Base-by-base conservation (phyloP, 1,284 basidiomycete species). In the Anthracocystis setariae region DNA sequence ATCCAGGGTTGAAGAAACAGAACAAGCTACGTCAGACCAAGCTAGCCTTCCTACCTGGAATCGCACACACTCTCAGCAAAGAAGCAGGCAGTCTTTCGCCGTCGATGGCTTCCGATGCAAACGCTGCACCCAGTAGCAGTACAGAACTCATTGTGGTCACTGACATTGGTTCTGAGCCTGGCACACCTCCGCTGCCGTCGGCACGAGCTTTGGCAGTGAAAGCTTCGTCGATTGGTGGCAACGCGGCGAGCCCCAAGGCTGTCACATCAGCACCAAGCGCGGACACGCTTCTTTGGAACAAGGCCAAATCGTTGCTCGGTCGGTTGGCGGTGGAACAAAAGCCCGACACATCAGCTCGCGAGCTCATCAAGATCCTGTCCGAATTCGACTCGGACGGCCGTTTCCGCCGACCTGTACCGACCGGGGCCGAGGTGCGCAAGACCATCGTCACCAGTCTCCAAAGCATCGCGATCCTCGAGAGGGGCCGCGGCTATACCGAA, bases 401-500 rank as follows among this genome's bases (percentile, higher is more conserved):
- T 12, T 73, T 69, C 44, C 53, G 46, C 10, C 20, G 39, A 15
- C 52, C 60, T 1, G 35, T 59, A 17, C 21, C 61, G 5, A 67
- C 64, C 3, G 44, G 37, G n/a, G 27, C 27, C 25, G 54, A 65
- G 35, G 53, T 61, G 20, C 67, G 67, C 53, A 55, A 42, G 35
- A 35, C 33, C 23, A 58, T 71, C 20, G 18, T 71, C 24, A 57
- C 60, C 2, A 48, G 29, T 7, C 46, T 71, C 24, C 23, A 61
- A 23, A 42, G 39, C 21, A 71, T 71, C 27, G 67, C 57, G 18
- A 54, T 29, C 10, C 56, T 71, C 18, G 57, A 65, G 29, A 58
- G 46, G n/a, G 67, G 67, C 21, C 59, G 56, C 35, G 67, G 62
- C 17, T 71, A 56, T 38, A 53, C 61, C 1, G 61, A 68, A 17